phyloP scores from a whole-genome alignment of 176 grass and related monocot species.

The Raddia distichophylla region DNA sequence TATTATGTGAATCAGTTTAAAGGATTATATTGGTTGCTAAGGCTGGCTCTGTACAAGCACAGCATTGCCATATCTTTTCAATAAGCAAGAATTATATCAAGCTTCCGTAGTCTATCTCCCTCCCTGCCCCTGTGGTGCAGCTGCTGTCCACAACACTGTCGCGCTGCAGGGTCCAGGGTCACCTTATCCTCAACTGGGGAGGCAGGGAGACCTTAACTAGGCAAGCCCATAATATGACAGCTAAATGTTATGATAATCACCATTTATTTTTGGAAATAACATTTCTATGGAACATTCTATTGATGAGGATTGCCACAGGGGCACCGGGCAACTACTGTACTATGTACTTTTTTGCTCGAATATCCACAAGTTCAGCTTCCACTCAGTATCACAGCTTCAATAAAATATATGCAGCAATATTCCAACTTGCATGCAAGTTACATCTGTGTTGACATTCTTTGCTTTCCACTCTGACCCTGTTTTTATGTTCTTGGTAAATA shows the following conservation, averaged over 20 bases:
- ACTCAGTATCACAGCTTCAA: not conserved
- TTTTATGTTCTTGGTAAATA: constrained; percentile 32
- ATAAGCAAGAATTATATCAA: too few relatives aligned
- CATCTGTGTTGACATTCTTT: constrained; percentile 30
- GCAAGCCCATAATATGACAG: not conserved
- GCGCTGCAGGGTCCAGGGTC: too few relatives aligned
- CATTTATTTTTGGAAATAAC: constrained; percentile 16
- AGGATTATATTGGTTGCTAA: too few relatives aligned
- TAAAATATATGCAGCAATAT: not conserved
- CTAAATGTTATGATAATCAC: not conserved
- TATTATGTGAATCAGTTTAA: too few relatives aligned
- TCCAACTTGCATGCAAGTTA: constrained; percentile 17
- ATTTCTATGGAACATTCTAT: not conserved
- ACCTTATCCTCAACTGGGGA: too few relatives aligned
- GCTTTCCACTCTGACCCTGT: constrained; percentile 7
- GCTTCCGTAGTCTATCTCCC: too few relatives aligned
- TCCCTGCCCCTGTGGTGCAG: too few relatives aligned
- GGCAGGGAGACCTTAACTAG: too few relatives aligned
- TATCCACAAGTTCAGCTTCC: constrained; percentile 3
- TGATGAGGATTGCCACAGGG: not conserved
- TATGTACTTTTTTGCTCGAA: constrained; percentile 16
- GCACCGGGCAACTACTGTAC: not conserved
- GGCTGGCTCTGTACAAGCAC: too few relatives aligned
- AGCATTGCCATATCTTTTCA: too few relatives aligned
- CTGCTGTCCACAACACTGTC: too few relatives aligned